Base-by-base conservation (phyloP, 2,329 filamentous ascomycete species). In the Aureobasidium sp. region DNA sequence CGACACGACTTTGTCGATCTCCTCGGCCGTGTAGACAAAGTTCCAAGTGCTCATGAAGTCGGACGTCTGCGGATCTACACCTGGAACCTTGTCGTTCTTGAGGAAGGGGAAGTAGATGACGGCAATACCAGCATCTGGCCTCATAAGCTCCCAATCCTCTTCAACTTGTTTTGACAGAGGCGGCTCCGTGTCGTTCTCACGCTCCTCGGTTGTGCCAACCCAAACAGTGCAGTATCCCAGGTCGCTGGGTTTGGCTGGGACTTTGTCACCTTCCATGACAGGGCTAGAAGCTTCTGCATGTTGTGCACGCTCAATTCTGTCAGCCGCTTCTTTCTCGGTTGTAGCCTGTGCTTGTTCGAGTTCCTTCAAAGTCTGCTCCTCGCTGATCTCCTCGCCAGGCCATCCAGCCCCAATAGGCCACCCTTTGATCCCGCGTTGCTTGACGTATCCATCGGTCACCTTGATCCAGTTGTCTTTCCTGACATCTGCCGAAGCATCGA, bases 41-140 rank as follows among this genome's bases (percentile, higher is more conserved):
- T 99, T 99, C 94, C 94, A 99, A 0, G 94, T 99, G 67, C 86
- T 90, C 79, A 97, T 85, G 75, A 91, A 97, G 64, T 96, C 91
- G 59, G 85, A 89, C 2, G 83, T 84, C 27, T 87, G 86, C 0
- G 94, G 94, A 67, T 96, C 88, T n/a, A 97, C 87, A 47, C 85
- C 89, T 0, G 87, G 83, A 0, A 91, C 87, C 64, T 88, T 87
- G 0, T 87, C 82, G 72, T 99, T 97, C 31, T 88, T 84, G 15
- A 97, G 79, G 65, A 97, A 87, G 0, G 94, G 94, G 69, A 97
- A 87, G 76, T 99, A 99, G 17, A 96, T 81, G 3, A 99, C 87
- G 0, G 92, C 84, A 44, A 99, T 88, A 17, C 94, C 94, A 0
- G 94, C 92, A 61, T 91, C 81, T 0, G 90, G 86, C 57, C 87